Conservation (phyloP, 495 filamentous ascomycete species). For the Niebla homalea region DNA sequence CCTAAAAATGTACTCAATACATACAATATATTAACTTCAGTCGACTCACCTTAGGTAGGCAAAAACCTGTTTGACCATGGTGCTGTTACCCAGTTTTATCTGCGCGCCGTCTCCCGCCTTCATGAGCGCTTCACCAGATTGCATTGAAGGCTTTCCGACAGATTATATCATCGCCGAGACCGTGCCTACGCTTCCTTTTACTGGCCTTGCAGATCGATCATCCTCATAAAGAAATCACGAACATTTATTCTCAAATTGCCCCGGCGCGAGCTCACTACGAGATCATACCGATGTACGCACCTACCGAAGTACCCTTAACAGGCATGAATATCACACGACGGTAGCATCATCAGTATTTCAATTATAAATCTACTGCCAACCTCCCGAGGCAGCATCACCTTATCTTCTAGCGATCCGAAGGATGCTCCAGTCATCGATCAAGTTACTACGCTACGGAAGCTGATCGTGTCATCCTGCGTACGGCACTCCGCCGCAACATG, state of each 20-base stretch:
- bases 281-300: constrained; percentile 18
- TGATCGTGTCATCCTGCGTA: constrained; percentile 1
- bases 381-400: constrained; percentile 28
- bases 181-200: constrained; percentile 18
- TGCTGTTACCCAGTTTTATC: constrained; percentile 20
- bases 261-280: constrained; percentile 9
- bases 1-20: constrained; percentile 14
- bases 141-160: constrained; percentile 18
- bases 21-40: constrained; percentile 14
- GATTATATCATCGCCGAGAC: constrained; percentile 22
- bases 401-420: constrained; percentile 22
- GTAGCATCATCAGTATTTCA: constrained; percentile 22
- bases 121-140: constrained; percentile 18
- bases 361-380: constrained; percentile 24
- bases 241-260: not conserved
- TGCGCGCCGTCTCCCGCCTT: constrained; percentile 22
- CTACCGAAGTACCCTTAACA: constrained; percentile 7
- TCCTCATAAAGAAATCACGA: constrained; percentile 5
- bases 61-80: constrained; percentile 26
- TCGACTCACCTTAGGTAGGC: constrained; percentile 24
- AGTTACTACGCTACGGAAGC: constrained; percentile 26
- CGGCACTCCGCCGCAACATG: not conserved
- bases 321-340: constrained; percentile 20
- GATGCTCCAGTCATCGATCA: constrained; percentile 26
- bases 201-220: constrained; percentile 5